Base-by-base conservation (phyloP, 176 grass and related monocot genomes). In the Musa acuminata region DNA sequence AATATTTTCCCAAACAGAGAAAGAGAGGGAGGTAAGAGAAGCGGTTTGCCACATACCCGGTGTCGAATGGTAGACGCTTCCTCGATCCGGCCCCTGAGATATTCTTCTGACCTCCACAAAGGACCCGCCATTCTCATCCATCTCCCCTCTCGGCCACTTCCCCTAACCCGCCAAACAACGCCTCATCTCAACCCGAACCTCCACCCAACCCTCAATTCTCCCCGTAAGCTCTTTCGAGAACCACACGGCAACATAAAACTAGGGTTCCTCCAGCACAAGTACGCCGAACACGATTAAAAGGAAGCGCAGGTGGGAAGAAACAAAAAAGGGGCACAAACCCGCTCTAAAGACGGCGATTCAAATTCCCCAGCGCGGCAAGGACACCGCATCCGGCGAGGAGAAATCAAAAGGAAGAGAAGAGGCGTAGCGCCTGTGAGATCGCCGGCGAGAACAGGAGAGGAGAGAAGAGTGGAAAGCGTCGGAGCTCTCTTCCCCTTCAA, bases 31-130 rank as follows among this genome's bases (percentile, higher is more conserved):
- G 1, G 11, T 13, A n/a, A 72, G 22, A 53, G 17, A 52, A 50
- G 57, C 57, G 20, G 52, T 14, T 8, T 27, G 8, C 1, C 10
- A 26, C 72, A 55, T 55, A 73, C 72, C 72, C 55, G 72, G 72
- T 2, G 72, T 9, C 1, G 72, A 73, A 49, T 73, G 72, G 52
- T 55, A 73, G 23, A 73, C 51, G 72, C 72, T 73, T 22, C 72
- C 72, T 53, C 72, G 72, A 57, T 73, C 72, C 51, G 72, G 72
- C 1, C 22, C 72, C 21, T 73, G 72, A 53, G 72, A 24, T 27
- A 73, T 55, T 55, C 72, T 73, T 52, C 52, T 73, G 22, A 73
- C 72, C 51, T 53, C 72, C 6, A 73, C 23, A 29, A 55, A 73
- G 22, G 72, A 73, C 24, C 52, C 72, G 25, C 52, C 72, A 35